A percentile compares a stretch with the other conserved stretches of the same genome.
These are phyloP conservation scores for Pythium insidiosum DNA, from an alignment of 352 stramenopile species.

Conservation along the genomic window DNA sequence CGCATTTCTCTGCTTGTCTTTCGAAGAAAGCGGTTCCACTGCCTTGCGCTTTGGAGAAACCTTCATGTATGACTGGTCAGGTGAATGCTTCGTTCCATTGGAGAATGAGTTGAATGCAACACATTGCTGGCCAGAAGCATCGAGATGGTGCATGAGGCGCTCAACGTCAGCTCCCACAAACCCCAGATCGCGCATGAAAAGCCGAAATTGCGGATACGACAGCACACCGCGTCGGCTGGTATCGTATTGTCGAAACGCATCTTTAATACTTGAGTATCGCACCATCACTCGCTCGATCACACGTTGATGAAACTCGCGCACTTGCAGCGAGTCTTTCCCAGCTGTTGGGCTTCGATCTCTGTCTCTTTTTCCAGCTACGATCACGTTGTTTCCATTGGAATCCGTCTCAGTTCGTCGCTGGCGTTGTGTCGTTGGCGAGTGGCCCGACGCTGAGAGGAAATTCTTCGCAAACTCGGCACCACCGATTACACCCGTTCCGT, in stretches of 20 bases:
- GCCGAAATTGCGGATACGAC: conserved; percentile 30
- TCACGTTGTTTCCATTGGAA: too few species aligned
- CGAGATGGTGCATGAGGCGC: conserved; percentile 36
- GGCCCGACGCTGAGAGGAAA: conserved; percentile 8
- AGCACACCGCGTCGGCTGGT: conserved; percentile 34
- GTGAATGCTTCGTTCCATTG: conserved; percentile 18
- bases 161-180: conserved; percentile 44
- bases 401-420: background rate
- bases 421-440: background rate
- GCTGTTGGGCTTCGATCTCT: too few species aligned
- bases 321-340: background rate
- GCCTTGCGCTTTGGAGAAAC: conserved; percentile 31
- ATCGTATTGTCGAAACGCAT: conserved; percentile 63
- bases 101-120: conserved; percentile 55
- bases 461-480: conserved; percentile 11
- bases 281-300: conserved; percentile 50
- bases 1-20: conserved; percentile 6
- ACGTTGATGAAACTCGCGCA: conserved; percentile 31
- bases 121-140: conserved; percentile 19
- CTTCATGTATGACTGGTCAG: conserved; percentile 37
- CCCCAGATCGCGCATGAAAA: conserved; percentile 42
- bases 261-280: conserved; percentile 46
- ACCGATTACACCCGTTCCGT: conserved; percentile 11
- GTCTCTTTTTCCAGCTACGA: too few species aligned
- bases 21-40: too few species aligned